phyloP scores from a whole-genome alignment of 2,329 filamentous ascomycete genomes.

The Biscogniauxia sp. region DNA sequence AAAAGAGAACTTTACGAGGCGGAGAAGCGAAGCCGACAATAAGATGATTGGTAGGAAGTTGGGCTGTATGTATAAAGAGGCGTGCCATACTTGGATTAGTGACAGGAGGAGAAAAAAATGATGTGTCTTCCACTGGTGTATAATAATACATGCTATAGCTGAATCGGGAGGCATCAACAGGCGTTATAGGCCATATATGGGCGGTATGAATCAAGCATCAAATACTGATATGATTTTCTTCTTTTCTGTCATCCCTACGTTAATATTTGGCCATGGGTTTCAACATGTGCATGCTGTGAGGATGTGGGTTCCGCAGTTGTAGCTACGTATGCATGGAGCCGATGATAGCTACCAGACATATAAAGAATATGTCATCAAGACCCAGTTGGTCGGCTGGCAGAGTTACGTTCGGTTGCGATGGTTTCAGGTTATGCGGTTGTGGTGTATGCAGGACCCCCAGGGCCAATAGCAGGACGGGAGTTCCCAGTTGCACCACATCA shows the following conservation, averaged over 20 bases:
- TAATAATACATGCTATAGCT: background rate
- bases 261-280: no score
- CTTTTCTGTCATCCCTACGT: no score
- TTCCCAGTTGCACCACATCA: background rate
- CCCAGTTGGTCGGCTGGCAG: background rate
- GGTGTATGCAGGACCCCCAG: background rate
- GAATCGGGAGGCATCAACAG: background rate
- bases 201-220: background rate
- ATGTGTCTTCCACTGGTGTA: background rate
- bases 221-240: background rate
- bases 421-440: background rate
- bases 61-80: background rate
- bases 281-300: no score
- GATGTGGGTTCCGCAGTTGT: background rate
- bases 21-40: slow-evolving; percentile 51
- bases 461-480: background rate
- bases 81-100: background rate
- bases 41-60: background rate
- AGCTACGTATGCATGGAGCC: background rate
- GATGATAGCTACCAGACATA: background rate
- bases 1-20: slow-evolving; percentile 72
- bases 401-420: background rate
- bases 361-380: background rate
- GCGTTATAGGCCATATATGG: background rate
- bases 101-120: background rate